phyloP scores from a whole-genome alignment of 805 yeast species.

The Metschnikowia lochheadii region DNA sequence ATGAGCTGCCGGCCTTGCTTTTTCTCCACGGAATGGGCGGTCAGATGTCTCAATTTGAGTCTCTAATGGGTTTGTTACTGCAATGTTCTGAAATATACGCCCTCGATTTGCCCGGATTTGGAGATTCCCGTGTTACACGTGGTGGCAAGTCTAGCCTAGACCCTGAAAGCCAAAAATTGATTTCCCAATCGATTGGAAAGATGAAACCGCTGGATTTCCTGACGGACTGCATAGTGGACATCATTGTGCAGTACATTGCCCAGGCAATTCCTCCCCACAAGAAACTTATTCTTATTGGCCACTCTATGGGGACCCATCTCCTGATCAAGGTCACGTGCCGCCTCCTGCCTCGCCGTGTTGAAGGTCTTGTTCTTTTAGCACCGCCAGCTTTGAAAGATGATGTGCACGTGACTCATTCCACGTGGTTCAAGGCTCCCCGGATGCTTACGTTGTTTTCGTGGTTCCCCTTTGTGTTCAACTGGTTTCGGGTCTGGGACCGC shows the following conservation, averaged over 20 bases:
- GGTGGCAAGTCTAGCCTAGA: slow-evolving; percentile 21
- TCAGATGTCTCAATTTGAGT: slow-evolving; percentile 79
- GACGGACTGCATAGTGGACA: slow-evolving; percentile 39
- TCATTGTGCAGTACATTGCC: slow-evolving; percentile 35
- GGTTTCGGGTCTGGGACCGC: slow-evolving; percentile 57
- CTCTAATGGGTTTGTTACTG: slow-evolving; percentile 58
- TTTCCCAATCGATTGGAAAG: slow-evolving; percentile 24
- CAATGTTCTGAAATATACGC: slow-evolving; percentile 62
- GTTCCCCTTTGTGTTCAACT: slow-evolving; percentile 47
- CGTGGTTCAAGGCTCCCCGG: background rate
- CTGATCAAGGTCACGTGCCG: slow-evolving; percentile 41
- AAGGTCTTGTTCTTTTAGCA: slow-evolving; percentile 45
- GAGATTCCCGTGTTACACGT: slow-evolving; percentile 41
- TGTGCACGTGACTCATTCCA: slow-evolving; percentile 1
- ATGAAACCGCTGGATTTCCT: slow-evolving; percentile 41
- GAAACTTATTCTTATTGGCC: slow-evolving; percentile 54
- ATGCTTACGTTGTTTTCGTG: slow-evolving; percentile 30
- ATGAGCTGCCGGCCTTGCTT: slow-evolving; percentile 55
- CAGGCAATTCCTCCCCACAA: slow-evolving; percentile 39
- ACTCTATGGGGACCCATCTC: slow-evolving; percentile 69
- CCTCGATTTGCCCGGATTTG: slow-evolving; percentile 88
- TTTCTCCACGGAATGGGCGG: slow-evolving; percentile 92
- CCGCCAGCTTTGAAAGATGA: slow-evolving; percentile 36
- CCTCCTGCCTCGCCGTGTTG: slow-evolving; percentile 38
- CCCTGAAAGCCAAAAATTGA: slow-evolving; percentile 27